Evolutionary conservation across 805 yeast species (phyloP), one percentile per base, ranked within the genome.

Genomic region (Phaffomyces antillensis): DNA sequence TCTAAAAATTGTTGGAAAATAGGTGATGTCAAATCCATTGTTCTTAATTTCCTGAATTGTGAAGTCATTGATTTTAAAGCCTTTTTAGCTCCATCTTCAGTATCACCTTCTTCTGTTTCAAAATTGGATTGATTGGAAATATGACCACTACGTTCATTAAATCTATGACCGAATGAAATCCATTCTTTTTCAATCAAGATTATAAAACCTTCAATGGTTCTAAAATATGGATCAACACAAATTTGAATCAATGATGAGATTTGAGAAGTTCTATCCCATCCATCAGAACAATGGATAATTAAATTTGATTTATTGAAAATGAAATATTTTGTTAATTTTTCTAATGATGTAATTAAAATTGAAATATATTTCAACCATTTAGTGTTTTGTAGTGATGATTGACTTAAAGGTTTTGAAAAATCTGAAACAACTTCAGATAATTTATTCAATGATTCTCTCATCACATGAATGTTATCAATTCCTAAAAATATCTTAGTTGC

Each of bases 241-340:
- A 93, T 65, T 63, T 91, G 91, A 23, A 90, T 77, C 49, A 93
- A 66, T 3, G 96, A 83, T 7, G 89, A 75, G 1, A 90, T 77
- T 60, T 93, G 98, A 0, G 97, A 79, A 0, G 99, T 93, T 46
- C 99, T 71, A 60, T 93, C 99, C 99, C 99, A 93, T 1, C 99
- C 99, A 67, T 93, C 99, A 1, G 97, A 88, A 61, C 99, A 93
- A 66, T 93, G 99, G 7, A 93, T 75, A 10, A 93, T 60, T 5
- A 91, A 73, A 61, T 91, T 95, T 17, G 93, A 84, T 50, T 81
- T 79, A 62, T 88, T 87, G 54, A 83, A 77, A 43, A 86, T 86
- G 20, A 93, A 74, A n/a, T 91, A 84, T 57, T 87, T 83, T 24
- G 84, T 79, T 39, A 93, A 76, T 32, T 85, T 73, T 45, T 86